A percentile compares a stretch with the other conserved stretches of the same genome.
phyloP scores from a whole-genome alignment of 2,329 filamentous ascomycete species.

The Calonectria montana region DNA sequence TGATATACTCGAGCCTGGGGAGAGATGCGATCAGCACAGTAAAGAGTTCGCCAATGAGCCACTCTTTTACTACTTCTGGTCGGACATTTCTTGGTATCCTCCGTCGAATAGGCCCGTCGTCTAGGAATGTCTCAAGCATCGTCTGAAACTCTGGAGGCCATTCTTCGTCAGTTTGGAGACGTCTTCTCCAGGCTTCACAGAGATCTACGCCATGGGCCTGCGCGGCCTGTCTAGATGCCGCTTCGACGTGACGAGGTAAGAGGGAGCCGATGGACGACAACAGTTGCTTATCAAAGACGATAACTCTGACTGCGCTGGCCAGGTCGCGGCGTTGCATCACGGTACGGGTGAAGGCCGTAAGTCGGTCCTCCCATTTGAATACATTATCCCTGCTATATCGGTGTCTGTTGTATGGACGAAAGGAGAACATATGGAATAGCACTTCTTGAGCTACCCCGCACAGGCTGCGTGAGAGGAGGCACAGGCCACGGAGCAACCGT shows the following conservation, averaged over 20 bases:
- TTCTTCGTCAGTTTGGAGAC: not conserved
- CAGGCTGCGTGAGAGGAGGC: not conserved
- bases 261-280: no score
- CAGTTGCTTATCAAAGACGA: not conserved
- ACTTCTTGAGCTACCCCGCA: not conserved
- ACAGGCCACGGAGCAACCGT: not conserved
- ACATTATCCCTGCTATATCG: no score
- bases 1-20: not conserved
- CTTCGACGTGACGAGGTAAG: not conserved
- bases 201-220: not conserved
- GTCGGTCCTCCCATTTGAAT: no score
- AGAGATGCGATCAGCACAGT: not conserved
- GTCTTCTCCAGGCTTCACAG: not conserved
- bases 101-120: not conserved
- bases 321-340: not conserved
- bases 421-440: not conserved
- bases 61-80: not conserved
- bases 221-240: not conserved
- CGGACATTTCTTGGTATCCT: not conserved
- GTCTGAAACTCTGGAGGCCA: slow-evolving; percentile 1
- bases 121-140: not conserved
- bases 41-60: not conserved
- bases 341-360: not conserved
- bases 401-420: no score
- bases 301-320: not conserved